Base-by-base conservation (phyloP, 805 yeast species). In the Saccharomycopsis fodiens region DNA sequence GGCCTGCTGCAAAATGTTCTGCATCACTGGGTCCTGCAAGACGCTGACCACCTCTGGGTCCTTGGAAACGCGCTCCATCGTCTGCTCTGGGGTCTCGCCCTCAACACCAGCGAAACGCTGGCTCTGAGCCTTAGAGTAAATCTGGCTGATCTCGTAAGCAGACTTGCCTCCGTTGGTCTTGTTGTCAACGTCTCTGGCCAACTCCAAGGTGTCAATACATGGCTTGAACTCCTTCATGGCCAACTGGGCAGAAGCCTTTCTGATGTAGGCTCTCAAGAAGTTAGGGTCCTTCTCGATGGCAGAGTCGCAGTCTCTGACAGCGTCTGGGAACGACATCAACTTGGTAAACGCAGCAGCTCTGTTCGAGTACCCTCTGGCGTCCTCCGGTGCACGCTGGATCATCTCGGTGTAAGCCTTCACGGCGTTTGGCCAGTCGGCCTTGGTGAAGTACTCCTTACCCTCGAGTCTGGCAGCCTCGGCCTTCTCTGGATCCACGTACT, bases 291-390 rank as follows among this genome's bases (percentile, higher is more conserved):
- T 78, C 61, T 76, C 78, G 57, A 93, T 85, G 31, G 98, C 99
- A 48, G 68, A 63, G 59, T 91, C 85, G 71, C 97, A 88, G 67
- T 93, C 99, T 57, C 76, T 74, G 47, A 93, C 82, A 15, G 95
- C 97, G 55, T 91, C 97, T 16, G 97, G 97, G 84, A 91, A 93
- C 10, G 96, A 86, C 85, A 91, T 78, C 55, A 93, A 76, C 67
- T 93, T 93, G 39, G 95, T 82, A 61, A 84, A 76, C 1, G 96
- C 96, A 34, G 98, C 98, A 44, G 99, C 98, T 68, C 99, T 84
- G 71, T 93, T 93, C 30, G 95, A 88, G 66, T 88, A 93, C 47
- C 97, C 97, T 65, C 96, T 79, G 20, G 95, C 94, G 65, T 93
- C 97, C 46, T 79, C 79, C 47, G 99, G 99, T n/a, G 89, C 88